Evolutionary conservation across 805 yeast species (phyloP).

Genomic region (Nakazawaea populi): DNA sequence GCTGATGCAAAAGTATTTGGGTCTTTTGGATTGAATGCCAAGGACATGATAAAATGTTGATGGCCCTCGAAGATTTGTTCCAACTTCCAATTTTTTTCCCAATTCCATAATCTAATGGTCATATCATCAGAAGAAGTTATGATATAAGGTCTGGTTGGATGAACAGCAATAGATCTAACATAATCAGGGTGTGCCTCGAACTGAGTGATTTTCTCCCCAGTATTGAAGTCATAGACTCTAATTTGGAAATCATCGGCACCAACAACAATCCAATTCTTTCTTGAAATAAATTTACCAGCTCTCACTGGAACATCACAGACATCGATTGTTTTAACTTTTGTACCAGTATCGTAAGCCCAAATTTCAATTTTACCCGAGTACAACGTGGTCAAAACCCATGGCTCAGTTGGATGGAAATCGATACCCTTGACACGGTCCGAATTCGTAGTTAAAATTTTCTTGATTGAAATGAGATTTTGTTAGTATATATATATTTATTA

Average conservation of each 20-base stretch:
- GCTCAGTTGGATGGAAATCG: constrained; percentile 97
- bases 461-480: too few relatives aligned
- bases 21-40: constrained; percentile 95
- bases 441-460: constrained; percentile 83
- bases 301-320: constrained; percentile 96
- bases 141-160: constrained; percentile 86
- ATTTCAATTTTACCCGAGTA: constrained; percentile 89
- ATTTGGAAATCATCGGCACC: constrained; percentile 95
- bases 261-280: constrained; percentile 95
- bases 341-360: constrained; percentile 86
- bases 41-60: constrained; percentile 89
- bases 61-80: constrained; percentile 95
- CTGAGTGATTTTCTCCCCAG: constrained; percentile 90
- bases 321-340: constrained; percentile 82
- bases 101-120: constrained; percentile 91
- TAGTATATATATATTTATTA: too few relatives aligned
- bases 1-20: constrained; percentile 97
- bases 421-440: constrained; percentile 97
- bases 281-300: constrained; percentile 89
- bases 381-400: constrained; percentile 91
- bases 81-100: constrained; percentile 90
- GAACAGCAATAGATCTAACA: constrained; percentile 88
- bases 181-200: constrained; percentile 99
- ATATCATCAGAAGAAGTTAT: constrained; percentile 90
- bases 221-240: constrained; percentile 90